These are phyloP conservation scores for Nidularia pulvinata DNA, from an alignment of 768 basidiomycete species.

Conservation along the genomic window DNA sequence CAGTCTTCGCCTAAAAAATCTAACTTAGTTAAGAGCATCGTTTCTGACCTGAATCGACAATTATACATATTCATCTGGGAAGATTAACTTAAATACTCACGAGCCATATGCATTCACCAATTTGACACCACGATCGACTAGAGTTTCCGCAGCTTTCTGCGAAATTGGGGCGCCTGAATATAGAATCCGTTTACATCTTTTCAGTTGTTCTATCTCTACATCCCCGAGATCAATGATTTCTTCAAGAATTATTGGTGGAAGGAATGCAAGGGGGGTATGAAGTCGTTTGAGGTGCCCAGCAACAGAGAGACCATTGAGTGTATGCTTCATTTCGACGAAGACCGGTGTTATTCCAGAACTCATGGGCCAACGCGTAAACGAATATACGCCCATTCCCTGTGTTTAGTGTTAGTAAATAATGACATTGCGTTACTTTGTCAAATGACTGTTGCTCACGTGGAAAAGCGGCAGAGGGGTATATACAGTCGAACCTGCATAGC, in stretches of 20 bases:
- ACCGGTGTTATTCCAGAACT: slow-evolving; percentile 1
- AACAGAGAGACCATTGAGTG: slow-evolving; percentile 7
- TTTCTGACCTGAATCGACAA: background rate
- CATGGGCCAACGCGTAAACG: slow-evolving; percentile 9
- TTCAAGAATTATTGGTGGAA: slow-evolving; percentile 14
- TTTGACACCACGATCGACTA: slow-evolving; percentile 4
- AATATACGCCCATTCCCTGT: slow-evolving; percentile 10
- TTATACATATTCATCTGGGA: background rate
- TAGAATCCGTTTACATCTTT: slow-evolving; percentile 4
- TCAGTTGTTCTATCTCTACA: slow-evolving; percentile 3
- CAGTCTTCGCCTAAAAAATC: background rate
- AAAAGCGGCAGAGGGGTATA: slow-evolving; percentile 16
- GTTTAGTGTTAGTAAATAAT: background rate
- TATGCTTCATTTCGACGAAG: slow-evolving; percentile 7
- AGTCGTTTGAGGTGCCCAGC: slow-evolving; percentile 10
- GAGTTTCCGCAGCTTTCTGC: slow-evolving; percentile 4
- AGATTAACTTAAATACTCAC: background rate
- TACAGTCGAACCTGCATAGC: slow-evolving; percentile 5
- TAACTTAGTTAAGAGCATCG: background rate
- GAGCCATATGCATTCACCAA: slow-evolving; percentile 5
- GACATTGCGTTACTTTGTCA: background rate
- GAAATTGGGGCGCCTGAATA: slow-evolving; percentile 11
- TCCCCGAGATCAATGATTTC: slow-evolving; percentile 7
- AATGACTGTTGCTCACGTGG: slow-evolving; percentile 9
- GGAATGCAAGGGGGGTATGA: slow-evolving; percentile 4